Evolutionary conservation across 805 yeast species (phyloP).

Genomic region (Scheffersomyces amazonensis): DNA sequence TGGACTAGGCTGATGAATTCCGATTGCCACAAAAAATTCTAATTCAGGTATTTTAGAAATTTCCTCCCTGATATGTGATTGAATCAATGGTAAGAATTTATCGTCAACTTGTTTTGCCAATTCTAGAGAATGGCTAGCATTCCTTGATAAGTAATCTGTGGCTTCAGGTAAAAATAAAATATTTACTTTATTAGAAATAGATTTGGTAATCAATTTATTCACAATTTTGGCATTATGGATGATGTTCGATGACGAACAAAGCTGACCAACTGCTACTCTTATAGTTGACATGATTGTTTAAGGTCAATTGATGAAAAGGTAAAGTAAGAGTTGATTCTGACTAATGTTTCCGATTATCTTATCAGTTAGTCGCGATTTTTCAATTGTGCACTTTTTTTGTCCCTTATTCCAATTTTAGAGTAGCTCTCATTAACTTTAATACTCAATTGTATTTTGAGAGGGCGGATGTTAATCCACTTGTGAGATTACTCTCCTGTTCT

Average conservation of each 20-base stretch:
- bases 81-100: conserved; percentile 11
- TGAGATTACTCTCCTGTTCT: too few species aligned
- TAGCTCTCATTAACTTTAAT: too few species aligned
- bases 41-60: conserved; percentile 20
- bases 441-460: too few species aligned
- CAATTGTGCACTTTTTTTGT: too few species aligned
- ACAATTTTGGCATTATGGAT: conserved; percentile 59
- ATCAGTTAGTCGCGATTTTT: too few species aligned
- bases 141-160: conserved; percentile 77
- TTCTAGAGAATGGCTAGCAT: conserved; percentile 59
- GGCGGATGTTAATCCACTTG: too few species aligned
- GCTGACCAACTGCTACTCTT: conserved; percentile 78
- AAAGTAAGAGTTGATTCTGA: too few species aligned
- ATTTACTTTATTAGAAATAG: conserved; percentile 58
- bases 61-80: background rate
- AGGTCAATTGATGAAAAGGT: too few species aligned
- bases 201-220: conserved; percentile 56
- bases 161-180: conserved; percentile 92
- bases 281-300: background rate
- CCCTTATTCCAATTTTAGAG: too few species aligned
- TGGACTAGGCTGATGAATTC: conserved; percentile 78
- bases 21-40: conserved; percentile 69
- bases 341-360: too few species aligned
- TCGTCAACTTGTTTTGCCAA: conserved; percentile 39
- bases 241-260: conserved; percentile 69